phyloP scores from a whole-genome alignment of 106 monocot genomes.

The Dioscorea zingiberensis region DNA sequence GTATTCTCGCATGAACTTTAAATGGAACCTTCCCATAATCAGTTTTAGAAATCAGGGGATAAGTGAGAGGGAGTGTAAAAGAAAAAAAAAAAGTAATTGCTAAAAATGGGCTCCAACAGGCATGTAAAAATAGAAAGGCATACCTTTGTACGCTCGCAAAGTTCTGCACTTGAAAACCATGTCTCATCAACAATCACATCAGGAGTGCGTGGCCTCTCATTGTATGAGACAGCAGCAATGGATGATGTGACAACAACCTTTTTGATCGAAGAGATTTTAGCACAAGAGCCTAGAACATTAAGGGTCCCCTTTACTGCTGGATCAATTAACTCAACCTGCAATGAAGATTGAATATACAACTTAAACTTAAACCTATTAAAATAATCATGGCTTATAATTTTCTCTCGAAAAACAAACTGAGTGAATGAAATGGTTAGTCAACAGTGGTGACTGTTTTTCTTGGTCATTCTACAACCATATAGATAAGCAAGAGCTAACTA shows the following conservation, averaged over 20 bases:
- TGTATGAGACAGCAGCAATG: constrained; percentile 49
- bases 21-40: too few relatives aligned
- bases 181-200: constrained; percentile 70
- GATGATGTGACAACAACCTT: constrained; percentile 69
- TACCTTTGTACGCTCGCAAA: constrained; percentile 48
- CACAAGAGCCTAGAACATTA: constrained; percentile 58
- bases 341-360: constrained; percentile 7
- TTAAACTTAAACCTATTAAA: background rate
- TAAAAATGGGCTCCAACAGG: too few relatives aligned
- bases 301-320: constrained; percentile 70
- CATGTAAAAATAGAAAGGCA: background rate
- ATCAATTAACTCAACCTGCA: constrained; percentile 62
- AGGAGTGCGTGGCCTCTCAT: constrained; percentile 39
- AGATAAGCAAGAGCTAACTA: too few relatives aligned
- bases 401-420: background rate
- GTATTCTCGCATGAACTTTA: too few relatives aligned
- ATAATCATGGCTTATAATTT: background rate
- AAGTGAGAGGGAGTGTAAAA: background rate
- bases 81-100: background rate
- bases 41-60: background rate
- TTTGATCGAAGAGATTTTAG: constrained; percentile 45
- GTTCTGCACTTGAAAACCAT: constrained; percentile 55
- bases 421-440: too few relatives aligned
- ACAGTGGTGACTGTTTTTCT: too few relatives aligned
- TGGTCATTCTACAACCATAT: too few relatives aligned